Conservation (phyloP, 148 eudicot species). For the Bassia scoparia region DNA sequence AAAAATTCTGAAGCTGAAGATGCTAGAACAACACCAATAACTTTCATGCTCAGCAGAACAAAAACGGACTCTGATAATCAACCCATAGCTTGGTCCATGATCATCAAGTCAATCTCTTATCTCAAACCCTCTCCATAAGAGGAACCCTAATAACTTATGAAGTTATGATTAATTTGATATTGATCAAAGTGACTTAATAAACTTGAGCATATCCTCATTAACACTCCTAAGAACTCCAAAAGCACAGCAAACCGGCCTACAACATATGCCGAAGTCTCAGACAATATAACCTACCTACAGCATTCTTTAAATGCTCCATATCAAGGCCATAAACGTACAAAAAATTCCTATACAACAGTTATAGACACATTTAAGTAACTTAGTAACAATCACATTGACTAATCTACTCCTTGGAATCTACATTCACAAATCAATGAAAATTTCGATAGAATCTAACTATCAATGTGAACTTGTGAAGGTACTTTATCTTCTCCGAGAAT, state of each 20-base stretch:
- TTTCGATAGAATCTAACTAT: background rate
- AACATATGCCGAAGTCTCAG: background rate
- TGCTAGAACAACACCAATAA: background rate
- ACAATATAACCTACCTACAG: background rate
- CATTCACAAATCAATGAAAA: background rate
- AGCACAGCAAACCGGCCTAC: background rate
- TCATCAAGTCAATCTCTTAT: background rate
- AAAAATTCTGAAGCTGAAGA: background rate
- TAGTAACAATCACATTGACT: background rate
- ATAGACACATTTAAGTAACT: background rate
- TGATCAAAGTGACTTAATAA: background rate
- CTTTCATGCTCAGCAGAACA: background rate
- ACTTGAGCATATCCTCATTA: background rate
- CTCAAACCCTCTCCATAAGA: background rate
- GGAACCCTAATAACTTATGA: background rate
- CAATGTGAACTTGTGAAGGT: background rate
- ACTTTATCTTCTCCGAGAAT: too few species aligned
- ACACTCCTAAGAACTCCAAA: background rate
- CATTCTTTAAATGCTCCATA: background rate
- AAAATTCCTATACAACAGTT: background rate
- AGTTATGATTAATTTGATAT: background rate
- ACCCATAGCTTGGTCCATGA: background rate
- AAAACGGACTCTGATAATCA: background rate
- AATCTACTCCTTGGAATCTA: background rate
- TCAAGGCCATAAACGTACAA: background rate